These are phyloP conservation scores for Allomyces javanicus DNA, from an alignment of 192 early-diverging fungal genomes.

Conservation along the genomic window DNA sequence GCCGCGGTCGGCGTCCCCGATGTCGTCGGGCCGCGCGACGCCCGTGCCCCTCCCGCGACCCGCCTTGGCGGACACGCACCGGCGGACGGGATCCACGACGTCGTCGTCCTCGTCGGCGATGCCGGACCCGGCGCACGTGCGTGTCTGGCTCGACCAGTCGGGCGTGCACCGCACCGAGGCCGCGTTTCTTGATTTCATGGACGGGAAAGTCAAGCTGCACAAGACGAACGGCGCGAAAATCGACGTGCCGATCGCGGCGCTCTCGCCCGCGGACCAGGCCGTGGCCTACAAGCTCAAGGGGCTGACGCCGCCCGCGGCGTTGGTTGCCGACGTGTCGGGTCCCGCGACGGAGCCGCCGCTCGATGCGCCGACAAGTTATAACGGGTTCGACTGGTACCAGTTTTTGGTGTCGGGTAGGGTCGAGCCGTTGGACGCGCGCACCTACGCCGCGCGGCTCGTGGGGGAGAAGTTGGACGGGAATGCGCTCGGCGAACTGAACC, in stretches of 20 bases:
- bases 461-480: conserved; percentile 67
- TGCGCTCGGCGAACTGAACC: conserved; percentile 52
- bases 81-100: not conserved
- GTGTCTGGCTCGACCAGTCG: conserved; percentile 82
- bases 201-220: conserved; percentile 81
- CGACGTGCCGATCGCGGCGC: conserved; percentile 72
- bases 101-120: not conserved
- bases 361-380: conserved; percentile 8
- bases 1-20: too few relatives aligned
- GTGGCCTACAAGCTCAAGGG: conserved; percentile 6
- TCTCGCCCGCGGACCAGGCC: conserved; percentile 30
- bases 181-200: conserved; percentile 49
- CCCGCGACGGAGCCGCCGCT: conserved; percentile 2
- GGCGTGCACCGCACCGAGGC: conserved; percentile 87
- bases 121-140: conserved; percentile 42
- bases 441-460: conserved; percentile 68
- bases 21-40: too few relatives aligned
- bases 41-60: not conserved
- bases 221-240: conserved; percentile 91
- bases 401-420: conserved; percentile 63
- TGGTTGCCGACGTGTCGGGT: conserved; percentile 9
- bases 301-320: conserved; percentile 9
- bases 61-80: not conserved
- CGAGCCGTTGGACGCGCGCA: conserved; percentile 49
- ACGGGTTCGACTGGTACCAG: conserved; percentile 87